A percentile compares a stretch with the other conserved stretches of the same genome.
These are phyloP conservation scores for Crotalaria pallida DNA, from an alignment of 306 rosid species.

Conservation along the genomic window DNA sequence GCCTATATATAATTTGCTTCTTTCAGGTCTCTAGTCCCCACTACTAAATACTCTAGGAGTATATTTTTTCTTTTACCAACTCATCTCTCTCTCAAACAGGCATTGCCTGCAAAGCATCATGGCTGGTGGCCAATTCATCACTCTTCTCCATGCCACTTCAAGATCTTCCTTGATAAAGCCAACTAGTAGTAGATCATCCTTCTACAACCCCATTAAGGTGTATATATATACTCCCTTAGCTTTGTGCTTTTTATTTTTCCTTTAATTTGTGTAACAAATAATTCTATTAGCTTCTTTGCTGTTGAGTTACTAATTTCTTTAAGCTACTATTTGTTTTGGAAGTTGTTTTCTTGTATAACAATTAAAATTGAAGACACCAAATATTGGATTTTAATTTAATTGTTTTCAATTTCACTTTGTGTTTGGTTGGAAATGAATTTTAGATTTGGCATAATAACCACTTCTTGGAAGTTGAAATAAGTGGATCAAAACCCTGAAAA, in stretches of 20 bases:
- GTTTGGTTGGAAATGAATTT: not conserved
- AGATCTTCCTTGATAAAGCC: slow-evolving; percentile 21
- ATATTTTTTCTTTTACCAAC: not conserved
- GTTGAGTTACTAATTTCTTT: not conserved
- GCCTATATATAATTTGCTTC: not conserved
- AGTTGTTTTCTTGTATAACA: not conserved
- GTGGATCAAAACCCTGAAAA: not conserved
- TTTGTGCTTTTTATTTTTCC: not conserved
- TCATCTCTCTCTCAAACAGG: not conserved
- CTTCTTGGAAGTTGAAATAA: not conserved
- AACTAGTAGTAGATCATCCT: not conserved
- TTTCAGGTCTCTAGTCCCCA: not conserved
- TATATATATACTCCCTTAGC: not conserved
- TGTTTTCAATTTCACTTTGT: not conserved
- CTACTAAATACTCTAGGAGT: not conserved
- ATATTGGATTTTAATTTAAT: not conserved
- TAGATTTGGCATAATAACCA: not conserved
- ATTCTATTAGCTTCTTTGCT: not conserved
- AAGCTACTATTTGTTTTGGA: not conserved
- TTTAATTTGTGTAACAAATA: not conserved
- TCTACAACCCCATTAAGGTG: slow-evolving; percentile 29
- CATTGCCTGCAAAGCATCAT: not conserved
- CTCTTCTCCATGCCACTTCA: slow-evolving; percentile 25
- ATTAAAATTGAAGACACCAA: not conserved
- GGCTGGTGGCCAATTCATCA: slow-evolving; percentile 21